A percentile compares a stretch with the other conserved stretches of the same genome.
Conservation (phyloP, 345 rosid genomes). For the Gynandropsis gynandra region DNA sequence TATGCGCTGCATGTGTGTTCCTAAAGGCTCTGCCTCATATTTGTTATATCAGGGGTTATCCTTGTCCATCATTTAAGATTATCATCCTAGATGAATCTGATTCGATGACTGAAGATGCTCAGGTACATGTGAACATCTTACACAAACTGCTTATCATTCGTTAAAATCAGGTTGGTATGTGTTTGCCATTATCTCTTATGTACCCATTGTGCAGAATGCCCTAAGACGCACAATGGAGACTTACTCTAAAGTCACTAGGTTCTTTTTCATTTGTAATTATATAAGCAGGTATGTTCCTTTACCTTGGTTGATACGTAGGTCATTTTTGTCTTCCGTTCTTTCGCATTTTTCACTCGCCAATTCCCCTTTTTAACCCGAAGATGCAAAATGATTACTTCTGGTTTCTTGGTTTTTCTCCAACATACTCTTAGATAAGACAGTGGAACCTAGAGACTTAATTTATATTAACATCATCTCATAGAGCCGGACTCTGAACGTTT, state of each 20-base stretch:
- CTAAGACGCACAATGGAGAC: slow-evolving; percentile 97
- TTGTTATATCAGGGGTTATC: slow-evolving; percentile 54
- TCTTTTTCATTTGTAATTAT: slow-evolving; percentile 88
- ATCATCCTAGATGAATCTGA: slow-evolving; percentile 94
- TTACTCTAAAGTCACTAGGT: slow-evolving; percentile 89
- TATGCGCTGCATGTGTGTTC: background rate
- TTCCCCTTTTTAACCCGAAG: background rate
- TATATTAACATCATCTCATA: background rate
- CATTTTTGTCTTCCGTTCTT: background rate
- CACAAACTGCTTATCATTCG: background rate
- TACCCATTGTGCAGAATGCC: slow-evolving; percentile 51
- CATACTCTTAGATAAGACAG: slow-evolving; percentile 2
- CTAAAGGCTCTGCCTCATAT: background rate
- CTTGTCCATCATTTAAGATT: slow-evolving; percentile 87
- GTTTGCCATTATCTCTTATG: slow-evolving; percentile 1
- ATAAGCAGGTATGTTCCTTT: slow-evolving; percentile 69
- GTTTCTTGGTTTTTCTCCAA: background rate
- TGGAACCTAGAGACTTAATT: background rate
- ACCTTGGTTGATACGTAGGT: background rate
- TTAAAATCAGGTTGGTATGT: slow-evolving; percentile 1
- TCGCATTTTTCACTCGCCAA: slow-evolving; percentile 2
- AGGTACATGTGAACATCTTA: slow-evolving; percentile 40
- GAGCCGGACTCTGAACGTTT: background rate
- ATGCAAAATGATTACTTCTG: background rate
- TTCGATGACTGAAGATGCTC: slow-evolving; percentile 99